phyloP scores from a whole-genome alignment of 2,329 filamentous ascomycete genomes.

The Ceratocystiopsis minuta region DNA sequence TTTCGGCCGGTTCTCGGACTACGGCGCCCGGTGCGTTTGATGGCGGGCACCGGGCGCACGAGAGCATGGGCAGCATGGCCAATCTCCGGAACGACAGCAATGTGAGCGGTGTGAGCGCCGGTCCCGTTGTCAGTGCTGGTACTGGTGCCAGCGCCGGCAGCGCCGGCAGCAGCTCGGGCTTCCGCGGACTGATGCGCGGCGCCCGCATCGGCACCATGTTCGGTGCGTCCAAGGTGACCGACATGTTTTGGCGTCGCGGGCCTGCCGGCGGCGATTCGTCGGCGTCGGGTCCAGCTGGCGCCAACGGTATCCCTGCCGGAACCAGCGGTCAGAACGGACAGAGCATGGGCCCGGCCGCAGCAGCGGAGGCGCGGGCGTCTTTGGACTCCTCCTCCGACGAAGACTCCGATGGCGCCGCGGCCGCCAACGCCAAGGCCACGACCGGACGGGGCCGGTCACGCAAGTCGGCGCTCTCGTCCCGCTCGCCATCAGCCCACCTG shows the following conservation, averaged over 20 bases:
- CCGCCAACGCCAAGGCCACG: too few species aligned
- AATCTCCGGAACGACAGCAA: constrained; percentile 20
- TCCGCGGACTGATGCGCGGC: constrained; percentile 18
- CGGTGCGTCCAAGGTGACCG: constrained; percentile 36
- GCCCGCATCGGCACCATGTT: constrained; percentile 57
- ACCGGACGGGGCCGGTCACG: constrained; percentile 19
- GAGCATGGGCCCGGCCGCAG: too few species aligned
- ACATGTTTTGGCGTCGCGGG: constrained; percentile 39
- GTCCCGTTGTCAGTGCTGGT: too few species aligned
- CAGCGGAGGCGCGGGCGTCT: constrained; percentile 4
- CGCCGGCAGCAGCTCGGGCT: not conserved
- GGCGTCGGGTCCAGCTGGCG: not conserved
- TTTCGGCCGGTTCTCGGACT: constrained; percentile 13
- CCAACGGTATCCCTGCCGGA: constrained; percentile 3
- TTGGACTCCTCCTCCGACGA: constrained; percentile 15
- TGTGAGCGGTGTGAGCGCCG: too few species aligned
- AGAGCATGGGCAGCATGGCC: constrained; percentile 29
- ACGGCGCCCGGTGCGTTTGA: too few species aligned
- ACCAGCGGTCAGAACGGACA: too few species aligned
- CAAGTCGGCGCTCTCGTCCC: constrained; percentile 14
- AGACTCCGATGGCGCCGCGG: constrained; percentile 26
- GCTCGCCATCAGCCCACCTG: constrained; percentile 11
- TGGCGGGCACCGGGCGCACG: constrained; percentile 12
- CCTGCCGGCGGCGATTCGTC: constrained; percentile 8
- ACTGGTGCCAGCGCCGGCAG: not conserved